Evolutionary conservation across 164 flowering plant species (phyloP).

Genomic region (Euptelea pleiosperma): DNA sequence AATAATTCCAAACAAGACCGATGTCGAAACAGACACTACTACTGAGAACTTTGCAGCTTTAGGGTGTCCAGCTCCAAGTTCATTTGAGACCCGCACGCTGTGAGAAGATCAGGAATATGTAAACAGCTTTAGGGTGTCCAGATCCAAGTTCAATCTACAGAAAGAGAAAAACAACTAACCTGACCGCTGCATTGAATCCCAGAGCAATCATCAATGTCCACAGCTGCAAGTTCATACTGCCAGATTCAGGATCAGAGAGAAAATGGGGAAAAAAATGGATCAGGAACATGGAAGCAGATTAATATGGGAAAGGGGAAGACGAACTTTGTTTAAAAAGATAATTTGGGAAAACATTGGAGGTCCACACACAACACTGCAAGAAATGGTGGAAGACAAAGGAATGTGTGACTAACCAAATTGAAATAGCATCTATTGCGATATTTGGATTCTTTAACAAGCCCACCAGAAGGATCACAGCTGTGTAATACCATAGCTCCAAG

Average conservation of each 20-base stretch:
- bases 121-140: neutral
- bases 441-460: constrained; percentile 27
- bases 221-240: constrained; percentile 44
- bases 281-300: neutral
- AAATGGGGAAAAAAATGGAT: neutral
- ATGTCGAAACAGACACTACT: constrained; percentile 23
- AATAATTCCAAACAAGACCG: constrained; percentile 33
- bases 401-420: constrained; percentile 34
- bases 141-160: neutral
- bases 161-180: constrained; percentile 22
- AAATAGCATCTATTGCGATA: constrained; percentile 33
- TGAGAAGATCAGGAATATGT: constrained; percentile 3
- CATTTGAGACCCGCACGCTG: constrained; percentile 55
- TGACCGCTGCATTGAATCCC: constrained; percentile 52
- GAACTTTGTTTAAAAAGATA: constrained; percentile 22
- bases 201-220: constrained; percentile 49
- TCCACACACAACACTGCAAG: constrained; percentile 23
- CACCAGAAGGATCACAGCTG: constrained; percentile 32
- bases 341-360: constrained; percentile 22
- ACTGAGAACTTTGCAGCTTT: constrained; percentile 47
- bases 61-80: constrained; percentile 52
- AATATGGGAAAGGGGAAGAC: constrained; percentile 13
- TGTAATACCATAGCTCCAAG: constrained; percentile 44
- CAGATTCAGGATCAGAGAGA: neutral
- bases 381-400: constrained; percentile 8